phyloP scores from a whole-genome alignment of 176 grass and related monocot genomes.

The Oryza meridionalis region DNA sequence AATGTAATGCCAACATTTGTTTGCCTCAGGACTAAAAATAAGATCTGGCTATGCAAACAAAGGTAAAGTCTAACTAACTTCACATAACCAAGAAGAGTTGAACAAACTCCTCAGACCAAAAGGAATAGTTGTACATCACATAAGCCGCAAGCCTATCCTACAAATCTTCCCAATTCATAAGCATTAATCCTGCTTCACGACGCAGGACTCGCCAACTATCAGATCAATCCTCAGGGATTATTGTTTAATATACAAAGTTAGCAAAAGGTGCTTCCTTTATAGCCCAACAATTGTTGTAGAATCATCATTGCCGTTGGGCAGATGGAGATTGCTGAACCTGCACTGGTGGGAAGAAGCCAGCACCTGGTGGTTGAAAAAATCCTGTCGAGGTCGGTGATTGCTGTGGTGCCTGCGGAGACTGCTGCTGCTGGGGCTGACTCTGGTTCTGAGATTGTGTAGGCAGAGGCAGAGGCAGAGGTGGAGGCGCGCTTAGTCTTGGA shows the following conservation, averaged over 20 bases:
- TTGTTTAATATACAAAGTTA: conserved; percentile 67
- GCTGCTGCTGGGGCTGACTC: conserved; percentile 72
- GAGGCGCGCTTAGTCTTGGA: conserved; percentile 45
- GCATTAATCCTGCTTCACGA: conserved; percentile 40
- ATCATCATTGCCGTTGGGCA: conserved; percentile 72
- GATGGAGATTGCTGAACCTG: conserved; percentile 76
- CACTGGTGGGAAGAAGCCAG: conserved; percentile 66
- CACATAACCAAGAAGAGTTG: conserved; percentile 32
- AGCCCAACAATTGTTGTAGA: conserved; percentile 1
- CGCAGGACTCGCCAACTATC: conserved; percentile 26
- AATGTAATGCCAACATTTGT: conserved; percentile 9
- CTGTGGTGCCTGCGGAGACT: conserved; percentile 54
- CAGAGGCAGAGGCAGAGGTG: conserved; percentile 52
- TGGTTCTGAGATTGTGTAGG: conserved; percentile 50
- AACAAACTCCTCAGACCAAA: conserved; percentile 35
- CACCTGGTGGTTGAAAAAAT: conserved; percentile 67
- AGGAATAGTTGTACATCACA: conserved; percentile 50
- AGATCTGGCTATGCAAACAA: conserved; percentile 11
- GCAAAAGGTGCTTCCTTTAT: conserved; percentile 40
- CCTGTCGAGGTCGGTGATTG: conserved; percentile 55
- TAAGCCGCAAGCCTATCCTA: conserved; percentile 48
- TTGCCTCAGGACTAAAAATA: conserved; percentile 29
- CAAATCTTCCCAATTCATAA: conserved; percentile 35
- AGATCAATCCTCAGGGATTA: conserved; percentile 29
- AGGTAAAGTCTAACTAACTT: conserved; percentile 33